phyloP scores from a whole-genome alignment of 352 stramenopile genomes.

The Elongisporangium senticosum region DNA sequence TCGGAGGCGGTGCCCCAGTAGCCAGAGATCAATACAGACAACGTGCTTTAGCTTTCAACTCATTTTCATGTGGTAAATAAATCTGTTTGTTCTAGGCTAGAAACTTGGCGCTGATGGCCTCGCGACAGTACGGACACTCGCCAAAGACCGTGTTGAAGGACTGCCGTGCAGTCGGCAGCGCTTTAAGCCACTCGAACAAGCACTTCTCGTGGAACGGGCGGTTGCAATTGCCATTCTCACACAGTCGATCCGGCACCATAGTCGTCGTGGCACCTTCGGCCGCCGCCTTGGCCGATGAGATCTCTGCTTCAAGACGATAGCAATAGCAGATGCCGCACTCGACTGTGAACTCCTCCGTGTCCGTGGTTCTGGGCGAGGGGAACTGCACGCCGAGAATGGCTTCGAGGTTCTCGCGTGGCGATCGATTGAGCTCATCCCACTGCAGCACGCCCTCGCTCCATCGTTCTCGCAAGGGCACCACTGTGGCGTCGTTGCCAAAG shows the following conservation, averaged over 20 bases:
- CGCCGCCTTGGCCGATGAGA: neutral
- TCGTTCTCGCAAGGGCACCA: slow-evolving; percentile 42
- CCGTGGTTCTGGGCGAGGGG: slow-evolving; percentile 44
- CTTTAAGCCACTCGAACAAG: slow-evolving; percentile 87
- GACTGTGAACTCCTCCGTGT: slow-evolving; percentile 60
- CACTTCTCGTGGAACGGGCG: slow-evolving; percentile 85
- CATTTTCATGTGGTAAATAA: slow-evolving; percentile 9
- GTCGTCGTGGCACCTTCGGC: slow-evolving; percentile 3
- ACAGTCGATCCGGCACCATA: slow-evolving; percentile 76
- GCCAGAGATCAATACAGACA: neutral
- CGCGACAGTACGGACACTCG: slow-evolving; percentile 87
- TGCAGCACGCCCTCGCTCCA: slow-evolving; percentile 49
- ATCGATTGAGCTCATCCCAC: slow-evolving; percentile 46
- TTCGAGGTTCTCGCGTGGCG: slow-evolving; percentile 67
- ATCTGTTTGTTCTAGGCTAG: slow-evolving; percentile 18
- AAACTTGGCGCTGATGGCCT: slow-evolving; percentile 80
- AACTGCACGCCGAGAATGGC: slow-evolving; percentile 48
- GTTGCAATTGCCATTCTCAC: slow-evolving; percentile 80
- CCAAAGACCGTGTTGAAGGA: slow-evolving; percentile 90
- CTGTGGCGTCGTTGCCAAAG: slow-evolving; percentile 63
- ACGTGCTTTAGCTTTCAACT: slow-evolving; percentile 3
- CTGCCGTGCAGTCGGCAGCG: slow-evolving; percentile 79
- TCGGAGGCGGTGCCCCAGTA: slow-evolving; percentile 9
- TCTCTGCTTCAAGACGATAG: slow-evolving; percentile 54
- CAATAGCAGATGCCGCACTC: slow-evolving; percentile 90